These are phyloP conservation scores for Leishmania aethiopica DNA, from an alignment of 208 protist genomes.

Conservation along the genomic window DNA sequence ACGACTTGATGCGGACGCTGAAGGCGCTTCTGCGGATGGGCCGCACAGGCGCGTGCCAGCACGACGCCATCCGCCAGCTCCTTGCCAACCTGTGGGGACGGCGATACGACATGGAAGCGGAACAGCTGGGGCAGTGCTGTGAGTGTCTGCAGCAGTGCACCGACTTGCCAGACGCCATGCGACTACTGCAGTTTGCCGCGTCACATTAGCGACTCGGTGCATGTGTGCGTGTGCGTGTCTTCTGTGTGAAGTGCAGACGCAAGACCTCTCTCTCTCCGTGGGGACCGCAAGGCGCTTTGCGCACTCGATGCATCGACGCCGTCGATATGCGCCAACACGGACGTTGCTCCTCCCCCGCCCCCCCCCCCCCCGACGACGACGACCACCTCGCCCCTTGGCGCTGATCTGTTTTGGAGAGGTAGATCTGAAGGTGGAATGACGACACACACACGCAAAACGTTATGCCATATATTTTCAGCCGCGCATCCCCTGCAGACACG, in stretches of 20 bases:
- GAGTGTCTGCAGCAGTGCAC: constrained; percentile 22
- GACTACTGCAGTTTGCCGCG: constrained; percentile 29
- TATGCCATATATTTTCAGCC: neutral
- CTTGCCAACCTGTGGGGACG: constrained; percentile 64
- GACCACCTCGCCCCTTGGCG: neutral
- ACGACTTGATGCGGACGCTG: constrained; percentile 66
- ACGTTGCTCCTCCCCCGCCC: neutral
- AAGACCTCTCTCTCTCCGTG: neutral
- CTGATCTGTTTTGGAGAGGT: neutral
- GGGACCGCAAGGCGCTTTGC: neutral
- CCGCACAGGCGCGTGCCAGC: constrained; percentile 33
- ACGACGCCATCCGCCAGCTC: constrained; percentile 45
- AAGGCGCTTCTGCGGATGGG: constrained; percentile 63
- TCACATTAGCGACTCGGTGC: constrained; percentile 13
- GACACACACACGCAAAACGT: neutral
- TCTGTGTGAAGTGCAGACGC: neutral
- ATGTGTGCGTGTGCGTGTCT: neutral
- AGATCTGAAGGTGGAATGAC: neutral
- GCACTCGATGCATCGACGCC: neutral
- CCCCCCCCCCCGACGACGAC: too few species aligned
- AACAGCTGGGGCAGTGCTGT: constrained; percentile 48
- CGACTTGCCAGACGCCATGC: constrained; percentile 16
- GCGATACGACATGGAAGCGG: constrained; percentile 47
- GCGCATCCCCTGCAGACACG: neutral
- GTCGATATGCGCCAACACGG: neutral